phyloP scores from a whole-genome alignment of 148 eudicot species.

The Rhododendron henanense region DNA sequence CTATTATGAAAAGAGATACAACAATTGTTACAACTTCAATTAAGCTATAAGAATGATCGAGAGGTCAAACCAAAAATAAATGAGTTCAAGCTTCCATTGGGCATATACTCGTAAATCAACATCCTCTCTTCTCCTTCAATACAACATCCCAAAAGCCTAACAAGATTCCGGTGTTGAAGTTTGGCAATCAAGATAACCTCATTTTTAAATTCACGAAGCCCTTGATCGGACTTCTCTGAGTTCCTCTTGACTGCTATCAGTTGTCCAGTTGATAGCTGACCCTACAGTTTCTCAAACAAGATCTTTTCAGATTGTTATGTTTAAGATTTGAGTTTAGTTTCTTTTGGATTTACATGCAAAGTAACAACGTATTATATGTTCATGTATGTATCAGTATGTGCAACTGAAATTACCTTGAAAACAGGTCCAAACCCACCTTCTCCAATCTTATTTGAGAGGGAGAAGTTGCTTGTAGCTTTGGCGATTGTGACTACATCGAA shows the following conservation, averaged over 20 bases:
- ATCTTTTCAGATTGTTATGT: neutral
- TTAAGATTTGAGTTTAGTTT: neutral
- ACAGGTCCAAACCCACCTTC: neutral
- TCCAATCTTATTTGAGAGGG: neutral
- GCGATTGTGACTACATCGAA: neutral
- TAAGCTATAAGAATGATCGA: neutral
- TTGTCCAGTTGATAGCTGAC: neutral
- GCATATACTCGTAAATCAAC: neutral
- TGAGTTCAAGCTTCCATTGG: neutral
- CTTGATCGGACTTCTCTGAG: neutral
- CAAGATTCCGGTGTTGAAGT: neutral
- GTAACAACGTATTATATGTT: neutral
- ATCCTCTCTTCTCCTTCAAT: neutral
- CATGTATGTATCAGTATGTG: neutral
- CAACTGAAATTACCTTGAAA: neutral
- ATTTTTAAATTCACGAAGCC: neutral
- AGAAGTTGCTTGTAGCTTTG: neutral
- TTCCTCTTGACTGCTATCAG: neutral
- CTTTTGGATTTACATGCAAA: neutral
- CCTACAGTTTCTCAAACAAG: neutral
- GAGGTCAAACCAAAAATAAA: neutral
- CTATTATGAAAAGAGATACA: neutral
- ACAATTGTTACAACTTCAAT: neutral
- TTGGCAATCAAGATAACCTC: neutral
- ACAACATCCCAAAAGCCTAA: neutral